Evolutionary conservation across 139 green algal genomes (phyloP).

Genomic region (Raphidocelis subcapitata): DNA sequence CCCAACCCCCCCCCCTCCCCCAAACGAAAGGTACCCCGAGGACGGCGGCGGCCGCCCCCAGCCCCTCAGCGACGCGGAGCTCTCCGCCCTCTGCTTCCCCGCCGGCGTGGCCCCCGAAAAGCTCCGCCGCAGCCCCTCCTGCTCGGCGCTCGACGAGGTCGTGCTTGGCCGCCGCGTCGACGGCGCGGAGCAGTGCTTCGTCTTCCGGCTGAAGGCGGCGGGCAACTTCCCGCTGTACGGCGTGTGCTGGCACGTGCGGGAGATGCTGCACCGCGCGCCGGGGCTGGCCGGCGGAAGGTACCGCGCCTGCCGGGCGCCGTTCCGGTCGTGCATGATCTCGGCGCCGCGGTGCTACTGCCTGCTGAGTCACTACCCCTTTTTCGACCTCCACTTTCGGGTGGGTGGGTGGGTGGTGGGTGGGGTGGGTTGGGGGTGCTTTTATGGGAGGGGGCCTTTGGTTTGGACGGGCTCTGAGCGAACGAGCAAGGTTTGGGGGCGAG

Average conservation of each 20-base stretch:
- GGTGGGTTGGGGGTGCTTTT: neutral
- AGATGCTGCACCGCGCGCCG: constrained; percentile 77
- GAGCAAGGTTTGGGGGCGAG: neutral
- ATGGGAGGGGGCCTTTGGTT: neutral
- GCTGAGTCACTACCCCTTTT: constrained; percentile 85
- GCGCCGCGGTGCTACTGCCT: constrained; percentile 91
- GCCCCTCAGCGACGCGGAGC: constrained; percentile 40
- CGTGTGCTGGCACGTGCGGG: constrained; percentile 75
- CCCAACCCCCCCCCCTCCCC: neutral
- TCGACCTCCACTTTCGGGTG: constrained; percentile 87
- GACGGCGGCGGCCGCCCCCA: neutral
- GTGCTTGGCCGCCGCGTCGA: constrained; percentile 63
- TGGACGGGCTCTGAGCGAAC: neutral
- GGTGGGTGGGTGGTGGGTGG: too few relatives aligned
- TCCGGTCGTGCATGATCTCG: constrained; percentile 65
- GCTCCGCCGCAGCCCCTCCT: constrained; percentile 67
- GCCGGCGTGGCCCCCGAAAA: constrained; percentile 61
- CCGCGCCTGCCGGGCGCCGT: constrained; percentile 40
- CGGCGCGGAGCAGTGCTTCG: constrained; percentile 62
- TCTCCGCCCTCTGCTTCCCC: constrained; percentile 78
- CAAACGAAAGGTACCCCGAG: neutral
- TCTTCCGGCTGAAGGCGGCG: constrained; percentile 75
- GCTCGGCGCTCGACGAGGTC: constrained; percentile 71
- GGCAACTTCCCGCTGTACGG: constrained; percentile 80
- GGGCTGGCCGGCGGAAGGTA: constrained; percentile 38